Base-by-base conservation (phyloP, 2,329 filamentous ascomycete species). In the Aplosporella prunicola region DNA sequence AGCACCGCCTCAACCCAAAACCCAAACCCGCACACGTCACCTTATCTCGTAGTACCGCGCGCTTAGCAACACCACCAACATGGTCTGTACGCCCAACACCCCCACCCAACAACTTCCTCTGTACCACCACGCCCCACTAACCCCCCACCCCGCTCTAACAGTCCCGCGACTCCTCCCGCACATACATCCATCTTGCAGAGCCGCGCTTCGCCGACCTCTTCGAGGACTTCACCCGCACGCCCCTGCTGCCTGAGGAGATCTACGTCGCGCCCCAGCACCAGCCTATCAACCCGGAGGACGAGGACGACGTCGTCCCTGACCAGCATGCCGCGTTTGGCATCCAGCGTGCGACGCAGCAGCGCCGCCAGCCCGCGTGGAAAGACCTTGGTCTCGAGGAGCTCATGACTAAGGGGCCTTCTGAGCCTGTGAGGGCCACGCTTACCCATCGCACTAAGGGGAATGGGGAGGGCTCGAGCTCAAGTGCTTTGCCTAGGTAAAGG, bases 281-380 rank as follows among this genome's bases (percentile, higher is more conserved):
- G 56, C 85, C 84, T 26, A 71, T 87, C 53, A 89, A 91, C 56
- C 84, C 85, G 0, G 84, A 91, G 59, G 84, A 91, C 56, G 83
- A 91, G 61, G 85, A 91, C 53, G 84, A 91, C 52, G 81, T 91
- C 4, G 84, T 91, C 4, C 84, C 85, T 0, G 83, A 91, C 58
- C 84, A 91, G 62, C 84, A 91, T 55, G 84, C 84, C 9, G 85
- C 84, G 0, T 91, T 91, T 56, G 85, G 84, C 25, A 91, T 93
- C 50, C 78, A 84, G 58, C 74, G 82, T 47, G 84, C 84, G 8
- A 88, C 82, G 11, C 80, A 86, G 62, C 72, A 73, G 45, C 70
- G 68, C 49, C 73, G 71, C 50, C 82, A 87, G 61, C 71, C 80
- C 1, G 78, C 77, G 6, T 93, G 84, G 84, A 80, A 80, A 54